These are phyloP conservation scores for Aschersonia sp. DNA, from an alignment of 2,329 filamentous ascomycete species.

Conservation along the genomic window DNA sequence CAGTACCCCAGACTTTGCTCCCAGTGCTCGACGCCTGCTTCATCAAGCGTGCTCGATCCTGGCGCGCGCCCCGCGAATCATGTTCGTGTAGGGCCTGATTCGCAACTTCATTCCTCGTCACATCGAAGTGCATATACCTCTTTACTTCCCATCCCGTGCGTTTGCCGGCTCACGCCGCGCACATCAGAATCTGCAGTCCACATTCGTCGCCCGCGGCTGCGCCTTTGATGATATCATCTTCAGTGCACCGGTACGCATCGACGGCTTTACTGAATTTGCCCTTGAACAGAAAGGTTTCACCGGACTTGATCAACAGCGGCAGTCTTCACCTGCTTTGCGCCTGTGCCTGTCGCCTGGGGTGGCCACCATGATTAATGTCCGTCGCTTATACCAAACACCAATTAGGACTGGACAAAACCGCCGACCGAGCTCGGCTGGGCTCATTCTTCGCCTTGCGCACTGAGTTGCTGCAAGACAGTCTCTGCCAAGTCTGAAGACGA, in stretches of 20 bases:
- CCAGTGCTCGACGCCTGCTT: background rate
- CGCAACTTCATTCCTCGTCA: too few relatives aligned
- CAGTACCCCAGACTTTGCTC: background rate
- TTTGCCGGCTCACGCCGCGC: too few relatives aligned
- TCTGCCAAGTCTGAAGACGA: background rate
- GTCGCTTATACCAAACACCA: background rate
- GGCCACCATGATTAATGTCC: background rate
- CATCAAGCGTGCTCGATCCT: background rate
- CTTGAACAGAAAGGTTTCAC: background rate
- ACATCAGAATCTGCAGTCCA: too few relatives aligned
- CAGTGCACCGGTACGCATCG: background rate
- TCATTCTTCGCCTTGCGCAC: background rate
- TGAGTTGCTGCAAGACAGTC: background rate
- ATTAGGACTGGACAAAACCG: background rate
- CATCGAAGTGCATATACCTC: too few relatives aligned
- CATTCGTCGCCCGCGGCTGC: background rate
- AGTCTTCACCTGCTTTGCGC: background rate
- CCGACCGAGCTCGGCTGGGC: background rate
- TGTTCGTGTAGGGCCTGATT: background rate
- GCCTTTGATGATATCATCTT: background rate
- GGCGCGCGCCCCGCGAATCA: background rate
- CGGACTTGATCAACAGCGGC: background rate
- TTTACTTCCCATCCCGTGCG: too few relatives aligned
- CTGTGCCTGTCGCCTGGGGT: background rate
- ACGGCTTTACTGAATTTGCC: background rate